These are phyloP conservation scores for Trametes villosa DNA, from an alignment of 768 basidiomycete species.

Conservation along the genomic window DNA sequence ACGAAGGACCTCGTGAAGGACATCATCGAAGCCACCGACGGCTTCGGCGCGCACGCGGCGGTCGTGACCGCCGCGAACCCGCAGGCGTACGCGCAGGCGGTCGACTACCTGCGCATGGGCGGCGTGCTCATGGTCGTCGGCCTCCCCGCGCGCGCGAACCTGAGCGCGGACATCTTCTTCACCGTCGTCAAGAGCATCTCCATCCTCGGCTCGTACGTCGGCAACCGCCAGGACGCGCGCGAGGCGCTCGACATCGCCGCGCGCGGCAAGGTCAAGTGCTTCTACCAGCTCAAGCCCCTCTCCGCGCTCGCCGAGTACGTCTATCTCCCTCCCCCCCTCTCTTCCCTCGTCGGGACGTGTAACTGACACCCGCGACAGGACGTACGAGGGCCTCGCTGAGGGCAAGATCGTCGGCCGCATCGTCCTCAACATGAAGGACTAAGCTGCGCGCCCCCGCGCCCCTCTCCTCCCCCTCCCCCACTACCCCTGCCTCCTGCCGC, in stretches of 20 bases:
- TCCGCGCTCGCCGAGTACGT: slow-evolving; percentile 56
- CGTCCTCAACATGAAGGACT: slow-evolving; percentile 45
- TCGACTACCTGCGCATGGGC: slow-evolving; percentile 75
- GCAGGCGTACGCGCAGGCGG: slow-evolving; percentile 54
- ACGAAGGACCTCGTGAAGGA: slow-evolving; percentile 67
- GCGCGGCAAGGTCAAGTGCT: slow-evolving; percentile 68
- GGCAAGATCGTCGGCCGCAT: slow-evolving; percentile 55
- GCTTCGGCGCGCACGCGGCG: slow-evolving; percentile 73
- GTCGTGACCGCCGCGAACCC: slow-evolving; percentile 59
- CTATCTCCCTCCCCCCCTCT: background rate
- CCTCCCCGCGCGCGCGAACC: slow-evolving; percentile 58
- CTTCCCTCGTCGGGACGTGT: background rate
- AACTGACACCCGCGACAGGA: slow-evolving; percentile 27
- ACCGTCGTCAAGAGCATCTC: slow-evolving; percentile 67
- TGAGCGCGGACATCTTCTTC: slow-evolving; percentile 71
- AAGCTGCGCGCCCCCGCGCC: background rate
- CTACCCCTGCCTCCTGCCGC: background rate
- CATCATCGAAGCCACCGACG: slow-evolving; percentile 64
- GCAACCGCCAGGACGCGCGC: slow-evolving; percentile 79
- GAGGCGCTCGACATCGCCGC: slow-evolving; percentile 83
- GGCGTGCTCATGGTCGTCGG: slow-evolving; percentile 83
- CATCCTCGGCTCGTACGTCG: slow-evolving; percentile 52
- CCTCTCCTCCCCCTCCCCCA: background rate
- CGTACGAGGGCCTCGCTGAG: slow-evolving; percentile 44
- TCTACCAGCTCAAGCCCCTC: slow-evolving; percentile 51